phyloP scores from a whole-genome alignment of 2,329 filamentous ascomycete species.

The Penicillium crustosum region DNA sequence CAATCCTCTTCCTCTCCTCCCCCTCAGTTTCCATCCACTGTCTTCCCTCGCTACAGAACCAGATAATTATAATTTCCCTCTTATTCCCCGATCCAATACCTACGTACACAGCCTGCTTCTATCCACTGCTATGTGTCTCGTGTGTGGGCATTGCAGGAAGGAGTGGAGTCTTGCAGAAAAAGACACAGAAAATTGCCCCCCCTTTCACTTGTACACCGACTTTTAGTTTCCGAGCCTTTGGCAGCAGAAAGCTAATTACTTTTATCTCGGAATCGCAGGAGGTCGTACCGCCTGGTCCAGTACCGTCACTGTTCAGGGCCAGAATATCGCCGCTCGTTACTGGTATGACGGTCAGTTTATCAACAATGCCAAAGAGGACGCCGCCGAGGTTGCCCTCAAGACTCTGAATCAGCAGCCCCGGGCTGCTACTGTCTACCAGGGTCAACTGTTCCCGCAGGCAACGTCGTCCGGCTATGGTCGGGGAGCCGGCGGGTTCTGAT shows the following conservation, averaged over 20 bases:
- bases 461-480: constrained; percentile 18
- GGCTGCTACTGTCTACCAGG: constrained; percentile 25
- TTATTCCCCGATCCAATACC: neutral
- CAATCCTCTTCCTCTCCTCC: constrained; percentile 13
- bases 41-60: constrained; percentile 25
- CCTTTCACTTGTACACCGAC: constrained; percentile 33
- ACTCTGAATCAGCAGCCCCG: constrained; percentile 31
- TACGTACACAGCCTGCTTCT: constrained; percentile 3
- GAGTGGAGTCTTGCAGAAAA: constrained; percentile 29
- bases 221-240: constrained; percentile 25
- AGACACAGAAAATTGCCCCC: constrained; percentile 8
- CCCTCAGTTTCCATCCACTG: constrained; percentile 18
- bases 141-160: constrained; percentile 21
- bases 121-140: constrained; percentile 14
- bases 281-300: constrained; percentile 90
- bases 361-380: constrained; percentile 86
- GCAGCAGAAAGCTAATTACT: constrained; percentile 27
- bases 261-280: constrained; percentile 52
- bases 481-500: constrained; percentile 31
- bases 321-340: constrained; percentile 69
- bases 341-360: constrained; percentile 91
- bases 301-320: constrained; percentile 69
- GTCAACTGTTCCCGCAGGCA: constrained; percentile 26
- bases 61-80: constrained; percentile 36
- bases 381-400: constrained; percentile 71